A percentile compares a stretch with the other conserved stretches of the same genome.
These are phyloP conservation scores for Colletotrichum euphorbiae DNA, from an alignment of 2,329 filamentous ascomycete species.

Conservation along the genomic window DNA sequence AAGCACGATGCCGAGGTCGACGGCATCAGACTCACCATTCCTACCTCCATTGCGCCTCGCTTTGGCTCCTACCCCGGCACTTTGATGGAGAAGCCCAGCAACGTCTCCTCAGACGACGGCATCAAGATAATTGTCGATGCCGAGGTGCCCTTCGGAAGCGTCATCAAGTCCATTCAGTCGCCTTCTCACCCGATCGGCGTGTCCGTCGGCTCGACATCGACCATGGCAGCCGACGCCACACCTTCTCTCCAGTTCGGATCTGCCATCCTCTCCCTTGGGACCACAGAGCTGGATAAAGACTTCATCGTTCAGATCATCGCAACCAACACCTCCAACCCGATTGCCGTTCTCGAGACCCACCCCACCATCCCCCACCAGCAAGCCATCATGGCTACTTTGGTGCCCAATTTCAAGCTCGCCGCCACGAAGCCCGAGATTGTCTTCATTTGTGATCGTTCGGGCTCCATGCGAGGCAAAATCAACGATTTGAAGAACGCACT, in stretches of 20 bases:
- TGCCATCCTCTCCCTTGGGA: conserved; percentile 67
- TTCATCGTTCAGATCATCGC: conserved; percentile 75
- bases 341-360: conserved; percentile 75
- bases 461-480: conserved; percentile 71
- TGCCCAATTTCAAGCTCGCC: conserved; percentile 75
- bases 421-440: conserved; percentile 70
- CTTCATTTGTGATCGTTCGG: conserved; percentile 79
- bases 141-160: conserved; percentile 63
- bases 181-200: conserved; percentile 76
- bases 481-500: conserved; percentile 65
- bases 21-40: conserved; percentile 76
- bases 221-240: conserved; percentile 52
- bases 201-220: conserved; percentile 69
- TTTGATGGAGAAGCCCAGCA: conserved; percentile 42
- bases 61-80: conserved; percentile 65
- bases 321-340: conserved; percentile 69
- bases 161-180: conserved; percentile 72
- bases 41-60: conserved; percentile 73
- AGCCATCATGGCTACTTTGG: conserved; percentile 77
- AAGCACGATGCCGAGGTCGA: conserved; percentile 78
- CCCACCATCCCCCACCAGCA: conserved; percentile 69
- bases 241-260: conserved; percentile 71
- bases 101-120: conserved; percentile 34
- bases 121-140: conserved; percentile 49
- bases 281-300: conserved; percentile 68